These are phyloP conservation scores for Trichoderma orchidacearum DNA, from an alignment of 495 filamentous ascomycete species.

Conservation along the genomic window DNA sequence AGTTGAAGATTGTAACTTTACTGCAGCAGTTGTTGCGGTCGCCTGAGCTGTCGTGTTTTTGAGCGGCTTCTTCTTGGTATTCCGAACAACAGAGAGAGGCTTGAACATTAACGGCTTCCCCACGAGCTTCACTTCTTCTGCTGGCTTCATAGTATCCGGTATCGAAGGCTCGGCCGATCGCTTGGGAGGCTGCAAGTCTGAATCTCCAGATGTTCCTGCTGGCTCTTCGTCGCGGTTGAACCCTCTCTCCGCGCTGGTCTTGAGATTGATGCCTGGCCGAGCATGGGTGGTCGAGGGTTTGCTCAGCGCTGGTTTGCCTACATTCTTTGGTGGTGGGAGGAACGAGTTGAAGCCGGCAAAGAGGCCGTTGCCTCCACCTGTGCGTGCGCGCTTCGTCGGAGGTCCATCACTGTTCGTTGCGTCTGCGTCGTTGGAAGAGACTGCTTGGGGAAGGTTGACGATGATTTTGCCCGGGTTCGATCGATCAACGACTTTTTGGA, in stretches of 20 bases:
- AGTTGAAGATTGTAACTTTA: not conserved
- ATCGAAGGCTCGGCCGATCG: constrained; percentile 19
- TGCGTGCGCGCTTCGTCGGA: constrained; percentile 56
- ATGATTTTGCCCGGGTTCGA: constrained; percentile 71
- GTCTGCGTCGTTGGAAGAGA: constrained; percentile 18
- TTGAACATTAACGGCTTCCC: constrained; percentile 80
- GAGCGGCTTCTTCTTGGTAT: constrained; percentile 46
- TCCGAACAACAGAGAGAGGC: constrained; percentile 66
- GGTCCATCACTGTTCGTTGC: constrained; percentile 35
- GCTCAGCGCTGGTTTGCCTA: constrained; percentile 15
- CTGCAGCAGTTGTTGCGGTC: constrained; percentile 6
- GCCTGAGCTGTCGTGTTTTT: constrained; percentile 1
- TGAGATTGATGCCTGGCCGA: constrained; percentile 47
- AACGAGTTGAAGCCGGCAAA: constrained; percentile 75
- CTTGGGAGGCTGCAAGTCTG: constrained; percentile 14
- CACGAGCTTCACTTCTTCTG: constrained; percentile 49
- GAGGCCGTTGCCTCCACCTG: constrained; percentile 32
- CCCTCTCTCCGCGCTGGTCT: constrained; percentile 64
- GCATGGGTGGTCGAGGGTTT: constrained; percentile 22
- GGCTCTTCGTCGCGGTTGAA: constrained; percentile 48
- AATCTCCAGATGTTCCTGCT: constrained; percentile 8
- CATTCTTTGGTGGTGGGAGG: constrained; percentile 72
- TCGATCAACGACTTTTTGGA: constrained; percentile 66
- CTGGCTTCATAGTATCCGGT: constrained; percentile 31
- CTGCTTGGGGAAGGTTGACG: constrained; percentile 50